These are phyloP conservation scores for Ceratobasidium papillatum DNA, from an alignment of 1,284 basidiomycete species.

Conservation along the genomic window DNA sequence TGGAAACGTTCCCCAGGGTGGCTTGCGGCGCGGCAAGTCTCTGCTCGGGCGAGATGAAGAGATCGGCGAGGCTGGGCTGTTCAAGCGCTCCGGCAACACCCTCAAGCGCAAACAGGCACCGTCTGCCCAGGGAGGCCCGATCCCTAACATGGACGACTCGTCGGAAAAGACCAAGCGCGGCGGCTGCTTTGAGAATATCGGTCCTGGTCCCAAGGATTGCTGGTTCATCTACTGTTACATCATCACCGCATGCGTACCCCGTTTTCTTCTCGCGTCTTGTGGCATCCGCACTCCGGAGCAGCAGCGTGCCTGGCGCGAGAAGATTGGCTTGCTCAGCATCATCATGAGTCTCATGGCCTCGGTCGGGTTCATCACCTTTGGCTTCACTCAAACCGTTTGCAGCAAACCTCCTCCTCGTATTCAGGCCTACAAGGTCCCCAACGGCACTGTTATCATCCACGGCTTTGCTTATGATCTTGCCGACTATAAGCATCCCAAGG, in stretches of 20 bases:
- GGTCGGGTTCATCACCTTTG: slow-evolving; percentile 98
- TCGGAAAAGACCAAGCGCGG: slow-evolving; percentile 59
- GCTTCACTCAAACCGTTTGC: slow-evolving; percentile 96
- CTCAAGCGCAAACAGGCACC: slow-evolving; percentile 68
- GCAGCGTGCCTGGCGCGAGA: slow-evolving; percentile 97
- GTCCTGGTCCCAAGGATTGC: slow-evolving; percentile 85
- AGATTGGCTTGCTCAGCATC: slow-evolving; percentile 91
- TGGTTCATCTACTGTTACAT: slow-evolving; percentile 98
- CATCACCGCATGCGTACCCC: slow-evolving; percentile 85
- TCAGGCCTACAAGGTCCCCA: slow-evolving; percentile 79
- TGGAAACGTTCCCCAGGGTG: slow-evolving; percentile 78
- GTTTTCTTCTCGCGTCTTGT: slow-evolving; percentile 70
- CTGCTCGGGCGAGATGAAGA: slow-evolving; percentile 88
- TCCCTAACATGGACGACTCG: slow-evolving; percentile 53
- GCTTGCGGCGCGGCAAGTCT: slow-evolving; percentile 83
- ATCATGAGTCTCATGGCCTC: slow-evolving; percentile 85
- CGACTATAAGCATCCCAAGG: slow-evolving; percentile 81
- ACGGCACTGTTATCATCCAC: slow-evolving; percentile 88
- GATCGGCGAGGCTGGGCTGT: slow-evolving; percentile 80
- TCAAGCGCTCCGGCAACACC: slow-evolving; percentile 80
- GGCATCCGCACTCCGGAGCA: slow-evolving; percentile 92
- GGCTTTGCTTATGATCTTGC: slow-evolving; percentile 93
- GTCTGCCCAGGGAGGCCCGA: slow-evolving; percentile 49
- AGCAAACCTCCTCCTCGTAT: slow-evolving; percentile 83
- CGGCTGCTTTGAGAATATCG: slow-evolving; percentile 74